Evolutionary conservation across 1,284 basidiomycete species (phyloP).

Genomic region (Malassezia globosa): DNA sequence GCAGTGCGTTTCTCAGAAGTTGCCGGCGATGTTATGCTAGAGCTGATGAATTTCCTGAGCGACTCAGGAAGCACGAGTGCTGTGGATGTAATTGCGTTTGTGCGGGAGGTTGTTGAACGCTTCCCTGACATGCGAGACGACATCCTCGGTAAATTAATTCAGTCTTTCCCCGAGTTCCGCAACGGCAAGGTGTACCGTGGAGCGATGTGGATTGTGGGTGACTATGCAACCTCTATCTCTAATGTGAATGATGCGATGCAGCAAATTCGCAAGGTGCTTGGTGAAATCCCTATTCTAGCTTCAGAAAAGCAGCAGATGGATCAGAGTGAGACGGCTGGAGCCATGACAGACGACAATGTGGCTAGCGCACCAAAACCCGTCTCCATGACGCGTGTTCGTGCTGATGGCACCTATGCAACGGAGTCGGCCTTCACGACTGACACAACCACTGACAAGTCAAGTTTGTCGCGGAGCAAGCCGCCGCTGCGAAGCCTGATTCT

Average conservation of each 20-base stretch:
- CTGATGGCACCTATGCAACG: slow-evolving; percentile 95
- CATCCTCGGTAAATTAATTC: slow-evolving; percentile 75
- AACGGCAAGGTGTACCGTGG: slow-evolving; percentile 96
- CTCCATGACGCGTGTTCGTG: slow-evolving; percentile 60
- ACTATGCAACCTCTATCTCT: slow-evolving; percentile 55
- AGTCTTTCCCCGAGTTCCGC: slow-evolving; percentile 78
- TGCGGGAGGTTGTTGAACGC: slow-evolving; percentile 94
- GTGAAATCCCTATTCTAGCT: slow-evolving; percentile 90
- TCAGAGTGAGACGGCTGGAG: slow-evolving; percentile 26
- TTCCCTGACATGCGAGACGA: slow-evolving; percentile 76
- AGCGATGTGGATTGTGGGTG: slow-evolving; percentile 93
- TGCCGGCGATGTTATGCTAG: slow-evolving; percentile 87
- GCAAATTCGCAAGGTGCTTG: slow-evolving; percentile 75
- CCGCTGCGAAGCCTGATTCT: slow-evolving; percentile 83
- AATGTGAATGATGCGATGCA: slow-evolving; percentile 54
- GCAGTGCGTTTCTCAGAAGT: slow-evolving; percentile 98
- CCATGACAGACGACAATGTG: slow-evolving; percentile 18
- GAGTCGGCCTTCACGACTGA: slow-evolving; percentile 77
- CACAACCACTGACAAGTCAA: slow-evolving; percentile 62
- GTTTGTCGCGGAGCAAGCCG: slow-evolving; percentile 64
- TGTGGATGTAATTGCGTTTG: slow-evolving; percentile 88
- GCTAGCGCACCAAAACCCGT: slow-evolving; percentile 47
- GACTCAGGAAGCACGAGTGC: slow-evolving; percentile 92
- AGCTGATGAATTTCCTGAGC: slow-evolving; percentile 95
- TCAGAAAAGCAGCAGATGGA: slow-evolving; percentile 48